These are phyloP conservation scores for Talaromyces stipitatus DNA, from an alignment of 495 filamentous ascomycete species.

Conservation along the genomic window DNA sequence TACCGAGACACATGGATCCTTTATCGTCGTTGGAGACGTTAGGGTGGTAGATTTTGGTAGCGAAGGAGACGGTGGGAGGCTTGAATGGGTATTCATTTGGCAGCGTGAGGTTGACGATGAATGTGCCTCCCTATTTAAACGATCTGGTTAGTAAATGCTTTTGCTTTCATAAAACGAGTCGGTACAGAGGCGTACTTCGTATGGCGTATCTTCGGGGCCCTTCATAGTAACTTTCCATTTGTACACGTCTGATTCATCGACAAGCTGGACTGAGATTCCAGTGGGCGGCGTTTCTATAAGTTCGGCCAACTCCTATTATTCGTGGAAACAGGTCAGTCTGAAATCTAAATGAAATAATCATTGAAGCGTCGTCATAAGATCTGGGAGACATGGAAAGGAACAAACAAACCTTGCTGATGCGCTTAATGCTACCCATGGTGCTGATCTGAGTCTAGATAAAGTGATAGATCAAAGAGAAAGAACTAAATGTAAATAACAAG, in stretches of 20 bases:
- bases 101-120: constrained; percentile 67
- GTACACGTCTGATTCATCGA: constrained; percentile 68
- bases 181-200: constrained; percentile 44
- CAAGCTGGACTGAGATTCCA: constrained; percentile 57
- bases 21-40: constrained; percentile 94
- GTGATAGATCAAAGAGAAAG: not conserved
- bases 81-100: constrained; percentile 94
- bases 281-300: constrained; percentile 54
- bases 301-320: constrained; percentile 60
- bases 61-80: constrained; percentile 76
- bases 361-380: not conserved
- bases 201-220: constrained; percentile 65
- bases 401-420: constrained; percentile 43
- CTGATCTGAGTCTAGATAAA: constrained; percentile 7
- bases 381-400: not conserved
- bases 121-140: constrained; percentile 57
- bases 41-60: constrained; percentile 96
- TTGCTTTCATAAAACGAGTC: not conserved
- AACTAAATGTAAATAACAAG: constrained; percentile 2
- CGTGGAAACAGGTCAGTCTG: constrained; percentile 6
- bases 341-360: not conserved
- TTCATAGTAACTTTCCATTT: constrained; percentile 75
- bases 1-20: constrained; percentile 84
- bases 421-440: constrained; percentile 48
- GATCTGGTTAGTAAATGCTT: not conserved